Evolutionary conservation across 176 grass and related monocot genomes (phyloP).

Genomic region (bread wheat (Triticum aestivum)): IWGSC_CS_RefSeq_v2.1 NC_057814.1:582480737-582481236

Average conservation of each 20-base stretch:
- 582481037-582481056: conserved; percentile 64
- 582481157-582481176: conserved; percentile 52
- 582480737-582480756: too few species aligned
- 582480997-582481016: conserved; percentile 19
- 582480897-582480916: conserved; percentile 25
- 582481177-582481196: conserved; percentile 11
- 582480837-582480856: neutral
- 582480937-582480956: conserved; percentile 14
- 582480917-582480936: conserved; percentile 36
- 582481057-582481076: conserved; percentile 47
- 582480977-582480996: too few species aligned
- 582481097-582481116: neutral
- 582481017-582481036: conserved; percentile 60
- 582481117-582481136: neutral
- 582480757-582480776: neutral
- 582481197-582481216: neutral
- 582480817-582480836: neutral
- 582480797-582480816: neutral
- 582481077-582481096: neutral
- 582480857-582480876: conserved; percentile 52
- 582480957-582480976: neutral
- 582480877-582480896: conserved; percentile 39
- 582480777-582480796: neutral
- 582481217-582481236: neutral
- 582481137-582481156: neutral